Base-by-base conservation (phyloP, 2,329 filamentous ascomycete genomes). In the Fusarium sp. region DNA sequence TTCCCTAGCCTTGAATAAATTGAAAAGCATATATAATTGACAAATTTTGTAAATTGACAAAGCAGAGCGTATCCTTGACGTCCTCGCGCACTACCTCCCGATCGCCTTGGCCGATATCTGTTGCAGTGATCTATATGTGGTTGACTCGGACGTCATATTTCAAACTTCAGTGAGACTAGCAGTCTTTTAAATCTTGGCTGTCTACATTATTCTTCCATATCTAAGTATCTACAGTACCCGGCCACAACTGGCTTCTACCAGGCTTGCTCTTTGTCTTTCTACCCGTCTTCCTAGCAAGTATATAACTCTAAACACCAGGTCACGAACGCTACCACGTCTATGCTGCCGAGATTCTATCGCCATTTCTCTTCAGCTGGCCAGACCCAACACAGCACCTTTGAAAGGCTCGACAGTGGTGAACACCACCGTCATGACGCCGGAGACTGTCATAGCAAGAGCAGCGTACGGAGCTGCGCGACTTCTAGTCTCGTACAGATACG, bases 361-460 rank as follows among this genome's bases (percentile, higher is more conserved):
- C 26, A 36, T 67, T 6, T 65, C 41, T 65, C 67, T 78, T 73
- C 73, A 76, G 20, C 72, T 77, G 31, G 84, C 81, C 47, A 85
- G 66, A 22, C 49, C 60, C 15, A 83, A 68, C 18, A 89, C 73
- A 56, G 81, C 82, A 2, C 72, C 70, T 14, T 81, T 82, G 69
- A 88, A 84, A 14, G 86, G 86, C 8, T 83, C 82, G 2, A 88
- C 79, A 3, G 86, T 85, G 1, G 87, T 86, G 47, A 90, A 85
- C 6, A 87, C 83, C 1, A 90, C 88, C 2, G 87, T 89, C 81
- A 87, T 85, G 44, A 88, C 83, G 0, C 89, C 88, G 74, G 90
- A 88, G 10, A 88, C 81, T 12, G 88, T 89, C 89, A 90, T 90
- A 4, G 88, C 84, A 22, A 90, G 79, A 4, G 86, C 87, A 6